Percentiles rank a stretch among this genome's conserved stretches.
phyloP scores from a whole-genome alignment of 805 yeast genomes.

The Kodamaea lidongshanica region DNA sequence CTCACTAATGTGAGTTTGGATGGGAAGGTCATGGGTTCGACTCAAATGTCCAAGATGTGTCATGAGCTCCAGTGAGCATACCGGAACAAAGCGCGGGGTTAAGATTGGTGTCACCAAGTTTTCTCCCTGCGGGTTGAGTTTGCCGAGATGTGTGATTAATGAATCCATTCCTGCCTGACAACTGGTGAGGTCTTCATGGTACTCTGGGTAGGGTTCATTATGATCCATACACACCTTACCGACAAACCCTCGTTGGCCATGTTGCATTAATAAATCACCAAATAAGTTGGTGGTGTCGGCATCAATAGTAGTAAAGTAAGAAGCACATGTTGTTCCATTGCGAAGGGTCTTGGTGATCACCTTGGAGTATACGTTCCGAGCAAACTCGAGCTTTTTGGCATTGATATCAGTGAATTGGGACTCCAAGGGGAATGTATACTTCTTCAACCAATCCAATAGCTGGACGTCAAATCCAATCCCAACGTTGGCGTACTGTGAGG shows the following conservation, averaged over 20 bases:
- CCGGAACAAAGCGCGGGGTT: slow-evolving; percentile 93
- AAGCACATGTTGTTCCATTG: slow-evolving; percentile 87
- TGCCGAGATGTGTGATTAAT: slow-evolving; percentile 51
- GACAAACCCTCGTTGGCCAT: slow-evolving; percentile 82
- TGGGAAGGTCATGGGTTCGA: slow-evolving; percentile 49
- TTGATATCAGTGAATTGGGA: slow-evolving; percentile 40
- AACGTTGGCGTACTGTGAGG: slow-evolving; percentile 39
- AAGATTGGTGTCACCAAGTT: slow-evolving; percentile 61
- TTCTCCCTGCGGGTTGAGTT: slow-evolving; percentile 46
- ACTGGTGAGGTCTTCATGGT: slow-evolving; percentile 55
- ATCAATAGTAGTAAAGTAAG: slow-evolving; percentile 88
- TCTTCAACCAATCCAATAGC: slow-evolving; percentile 80
- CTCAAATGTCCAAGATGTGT: slow-evolving; percentile 53
- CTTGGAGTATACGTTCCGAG: slow-evolving; percentile 55
- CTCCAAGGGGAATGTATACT: slow-evolving; percentile 88
- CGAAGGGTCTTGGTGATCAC: slow-evolving; percentile 64
- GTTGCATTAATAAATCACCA: slow-evolving; percentile 59
- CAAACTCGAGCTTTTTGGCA: slow-evolving; percentile 41
- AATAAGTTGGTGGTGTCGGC: slow-evolving; percentile 66
- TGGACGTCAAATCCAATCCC: slow-evolving; percentile 78
- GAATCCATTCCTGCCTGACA: slow-evolving; percentile 48
- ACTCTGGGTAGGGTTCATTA: slow-evolving; percentile 58
- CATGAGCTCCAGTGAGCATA: slow-evolving; percentile 64
- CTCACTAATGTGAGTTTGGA: slow-evolving; percentile 91
- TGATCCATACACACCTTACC: slow-evolving; percentile 95